Evolutionary conservation across 495 filamentous ascomycete genomes (phyloP), one percentile per base, ranked within the genome.

Genomic region (Aspergillus heteromorphus): DNA sequence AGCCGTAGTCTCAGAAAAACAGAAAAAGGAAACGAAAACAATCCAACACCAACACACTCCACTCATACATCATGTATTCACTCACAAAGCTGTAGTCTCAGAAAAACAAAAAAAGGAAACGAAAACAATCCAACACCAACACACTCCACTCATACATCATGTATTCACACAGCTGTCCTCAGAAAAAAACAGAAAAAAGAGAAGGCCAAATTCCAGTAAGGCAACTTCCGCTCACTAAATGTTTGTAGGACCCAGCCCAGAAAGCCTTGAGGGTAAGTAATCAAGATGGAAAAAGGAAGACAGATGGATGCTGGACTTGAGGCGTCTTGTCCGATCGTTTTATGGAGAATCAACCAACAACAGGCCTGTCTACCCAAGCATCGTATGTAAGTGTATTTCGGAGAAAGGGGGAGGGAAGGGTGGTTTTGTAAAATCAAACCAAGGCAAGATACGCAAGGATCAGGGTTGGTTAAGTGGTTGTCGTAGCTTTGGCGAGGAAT

Each of bases 171-270:
- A 38, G 34, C 11, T n/a, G 34, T 38, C 5, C 13, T 38, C 13
- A 38, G 34, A 38, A 38, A 38, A 38, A n/a, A n/a, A n/a, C n/a
- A n/a, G n/a, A 41, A n/a, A 30, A 30, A 25, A 17, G 19, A 45
- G 23, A 45, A 23, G 16, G 31, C 29, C 17, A 20, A 19, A 34
- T 48, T 40, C n/a, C 48, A 20, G 21, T 21, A 50, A 50, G 21
- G 48, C 48, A 40, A 40, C 48, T 23, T 25, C 34, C 11, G 27
- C 14, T 51, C 19, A 21, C 34, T 38, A 38, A 38, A 38, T 38
- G n/a, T 17, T 45, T 53, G 23, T 36, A 55, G 53, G 53, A 48
- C 27, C 53, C 53, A 42, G 53, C 23, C 41, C 53, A 9, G 23
- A 48, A 49, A 49, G 1, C 43, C 43, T 17, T 30, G n/a, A 47